A percentile compares a stretch with the other conserved stretches of the same genome.
phyloP scores from a whole-genome alignment of 1,139 yeast genomes.

The Protomyces gravidus region DNA sequence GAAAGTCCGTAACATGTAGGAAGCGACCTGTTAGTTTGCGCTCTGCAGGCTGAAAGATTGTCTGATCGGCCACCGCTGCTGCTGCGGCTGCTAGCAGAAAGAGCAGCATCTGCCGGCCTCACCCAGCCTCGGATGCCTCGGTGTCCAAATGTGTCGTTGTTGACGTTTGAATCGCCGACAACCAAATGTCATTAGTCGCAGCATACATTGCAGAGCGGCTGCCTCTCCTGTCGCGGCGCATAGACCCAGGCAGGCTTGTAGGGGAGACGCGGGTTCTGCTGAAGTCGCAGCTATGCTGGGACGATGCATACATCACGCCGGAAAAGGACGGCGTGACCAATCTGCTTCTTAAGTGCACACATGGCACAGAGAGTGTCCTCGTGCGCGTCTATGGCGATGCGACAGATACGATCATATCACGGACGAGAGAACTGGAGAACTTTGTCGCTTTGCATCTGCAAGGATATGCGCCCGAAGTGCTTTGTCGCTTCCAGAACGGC shows the following conservation, averaged over 20 bases:
- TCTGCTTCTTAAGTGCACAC: constrained; percentile 33
- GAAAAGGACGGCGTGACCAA: constrained; percentile 80
- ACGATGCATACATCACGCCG: constrained; percentile 36
- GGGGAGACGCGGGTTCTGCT: constrained; percentile 25
- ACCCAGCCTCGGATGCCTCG: neutral
- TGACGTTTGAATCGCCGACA: neutral
- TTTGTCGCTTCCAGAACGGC: constrained; percentile 68
- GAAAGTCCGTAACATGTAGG: constrained; percentile 55
- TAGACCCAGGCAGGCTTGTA: neutral
- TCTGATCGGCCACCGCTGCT: neutral
- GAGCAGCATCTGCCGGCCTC: neutral
- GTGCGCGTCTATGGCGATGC: constrained; percentile 75
- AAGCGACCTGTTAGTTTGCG: constrained; percentile 14
- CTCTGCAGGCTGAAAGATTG: neutral
- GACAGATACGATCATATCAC: constrained; percentile 65
- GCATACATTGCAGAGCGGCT: neutral
- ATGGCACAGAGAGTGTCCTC: constrained; percentile 47
- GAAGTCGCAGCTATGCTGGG: constrained; percentile 31
- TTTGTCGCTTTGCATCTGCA: constrained; percentile 61
- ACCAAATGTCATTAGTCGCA: neutral
- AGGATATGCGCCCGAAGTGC: constrained; percentile 64
- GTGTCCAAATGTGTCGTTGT: neutral
- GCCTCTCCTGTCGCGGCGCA: neutral
- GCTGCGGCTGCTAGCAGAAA: neutral
- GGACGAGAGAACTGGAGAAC: constrained; percentile 71